Evolutionary conservation across 345 rosid genomes (phyloP).

Genomic region (Citrus australasica): DNA sequence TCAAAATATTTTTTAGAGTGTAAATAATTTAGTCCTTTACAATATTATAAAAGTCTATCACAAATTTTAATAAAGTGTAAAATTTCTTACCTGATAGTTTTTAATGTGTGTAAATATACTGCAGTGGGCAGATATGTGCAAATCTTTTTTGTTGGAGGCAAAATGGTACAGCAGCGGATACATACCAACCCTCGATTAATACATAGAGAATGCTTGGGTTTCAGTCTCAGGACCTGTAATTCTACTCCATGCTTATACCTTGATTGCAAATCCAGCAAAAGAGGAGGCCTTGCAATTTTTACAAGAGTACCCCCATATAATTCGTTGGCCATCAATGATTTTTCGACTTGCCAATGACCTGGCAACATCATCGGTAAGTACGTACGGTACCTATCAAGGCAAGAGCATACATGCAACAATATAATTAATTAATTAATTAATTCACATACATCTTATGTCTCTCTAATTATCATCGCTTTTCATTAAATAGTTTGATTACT

Average conservation of each 20-base stretch:
- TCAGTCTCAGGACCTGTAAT: background rate
- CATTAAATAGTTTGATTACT: too few species aligned
- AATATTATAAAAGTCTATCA: too few species aligned
- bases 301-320: background rate
- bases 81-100: too few species aligned
- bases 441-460: too few species aligned
- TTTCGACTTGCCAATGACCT: background rate
- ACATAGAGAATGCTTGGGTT: background rate
- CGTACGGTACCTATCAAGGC: too few species aligned
- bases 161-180: background rate
- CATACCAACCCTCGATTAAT: background rate
- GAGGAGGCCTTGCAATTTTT: background rate
- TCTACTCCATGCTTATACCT: background rate
- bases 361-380: background rate
- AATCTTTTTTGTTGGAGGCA: background rate
- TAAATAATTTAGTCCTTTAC: too few species aligned
- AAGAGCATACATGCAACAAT: too few species aligned
- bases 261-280: background rate
- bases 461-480: too few species aligned
- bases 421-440: too few species aligned
- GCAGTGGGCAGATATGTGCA: background rate
- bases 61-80: too few species aligned
- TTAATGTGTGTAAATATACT: too few species aligned
- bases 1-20: too few species aligned
- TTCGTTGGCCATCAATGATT: background rate